Base-by-base conservation (phyloP, 2,329 filamentous ascomycete species). In the Colletotrichum sansevieriae region DNA sequence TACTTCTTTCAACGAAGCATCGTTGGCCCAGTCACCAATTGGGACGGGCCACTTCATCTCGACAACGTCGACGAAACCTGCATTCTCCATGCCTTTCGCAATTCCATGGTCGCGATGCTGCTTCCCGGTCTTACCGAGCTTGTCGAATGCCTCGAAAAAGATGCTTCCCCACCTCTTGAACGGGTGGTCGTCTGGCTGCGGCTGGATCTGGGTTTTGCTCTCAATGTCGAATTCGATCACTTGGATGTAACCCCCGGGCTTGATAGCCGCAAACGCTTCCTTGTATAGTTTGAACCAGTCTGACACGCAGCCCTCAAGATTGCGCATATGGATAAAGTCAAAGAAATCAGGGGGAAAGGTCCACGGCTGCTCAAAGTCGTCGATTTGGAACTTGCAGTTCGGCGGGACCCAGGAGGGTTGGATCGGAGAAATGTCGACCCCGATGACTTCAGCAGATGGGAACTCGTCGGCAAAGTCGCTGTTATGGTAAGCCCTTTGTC, bases 241-340 rank as follows among this genome's bases (percentile, higher is more conserved):
- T 62, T 79, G 74, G 5, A 79, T 69, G 70, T 74, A 80, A n/a
- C 76, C 77, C 1, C 77, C 76, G 0, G 76, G 76, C 71, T 84
- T 85, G 15, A 88, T 29, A 77, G 65, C 88, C 83, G 60, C 78
- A 77, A 70, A 79, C 86, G 83, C 77, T 66, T 87, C 85, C 12
- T 76, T 75, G 67, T 91, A 83, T 7, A 91, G 78, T 12, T 82
- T 77, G n/a, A 81, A 79, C 79, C 88, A 91, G 71, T 89, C 84
- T 2, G 81, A 76, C 65, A 91, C 84, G 46, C 84, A 83, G 20
- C 89, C 90, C 3, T 83, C 81, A 76, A 92, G 83, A 73, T 88
- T 77, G 9, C 86, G 84, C 8, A 86, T 84, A 74, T 91, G 89
- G 60, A 91, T 84, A 71, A 85, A 88, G 78, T 91, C 88, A 73